Percentiles rank a stretch among this genome's conserved stretches.
These are phyloP conservation scores for Phalaenopsis hybrid DNA, from an alignment of 116 monocot genomes.

Conservation along the genomic window DNA sequence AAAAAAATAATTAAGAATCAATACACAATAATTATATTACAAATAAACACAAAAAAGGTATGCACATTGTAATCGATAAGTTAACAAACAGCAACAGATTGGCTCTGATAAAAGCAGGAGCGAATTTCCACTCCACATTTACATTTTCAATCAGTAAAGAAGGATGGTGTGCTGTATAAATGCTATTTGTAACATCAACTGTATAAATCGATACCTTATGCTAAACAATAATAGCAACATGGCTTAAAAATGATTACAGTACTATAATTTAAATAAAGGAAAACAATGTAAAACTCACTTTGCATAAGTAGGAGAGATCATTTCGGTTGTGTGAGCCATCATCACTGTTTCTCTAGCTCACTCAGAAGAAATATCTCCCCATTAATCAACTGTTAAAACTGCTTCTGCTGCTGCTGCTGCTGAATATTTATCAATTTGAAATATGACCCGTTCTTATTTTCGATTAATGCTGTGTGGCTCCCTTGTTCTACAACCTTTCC, in stretches of 20 bases:
- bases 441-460: slow-evolving; percentile 49
- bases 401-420: slow-evolving; percentile 10
- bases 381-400: neutral
- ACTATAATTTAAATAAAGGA: neutral
- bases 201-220: neutral
- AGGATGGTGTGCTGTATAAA: neutral
- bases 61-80: too few species aligned
- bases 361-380: too few species aligned
- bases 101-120: too few species aligned
- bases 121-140: neutral
- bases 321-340: neutral
- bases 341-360: neutral
- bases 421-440: slow-evolving; percentile 60
- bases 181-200: neutral
- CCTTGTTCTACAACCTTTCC: slow-evolving; percentile 89
- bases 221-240: neutral
- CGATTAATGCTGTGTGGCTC: slow-evolving; percentile 43
- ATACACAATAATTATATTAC: too few species aligned
- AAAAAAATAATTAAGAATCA: too few species aligned
- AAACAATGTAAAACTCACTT: slow-evolving; percentile 5
- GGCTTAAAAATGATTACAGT: neutral
- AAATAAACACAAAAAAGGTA: too few species aligned
- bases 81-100: too few species aligned
- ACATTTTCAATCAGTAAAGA: neutral
- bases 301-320: neutral